Percentiles rank a stretch among this genome's conserved stretches.
Conservation (phyloP, 768 basidiomycete genomes). For the Russula sp. region DNA sequence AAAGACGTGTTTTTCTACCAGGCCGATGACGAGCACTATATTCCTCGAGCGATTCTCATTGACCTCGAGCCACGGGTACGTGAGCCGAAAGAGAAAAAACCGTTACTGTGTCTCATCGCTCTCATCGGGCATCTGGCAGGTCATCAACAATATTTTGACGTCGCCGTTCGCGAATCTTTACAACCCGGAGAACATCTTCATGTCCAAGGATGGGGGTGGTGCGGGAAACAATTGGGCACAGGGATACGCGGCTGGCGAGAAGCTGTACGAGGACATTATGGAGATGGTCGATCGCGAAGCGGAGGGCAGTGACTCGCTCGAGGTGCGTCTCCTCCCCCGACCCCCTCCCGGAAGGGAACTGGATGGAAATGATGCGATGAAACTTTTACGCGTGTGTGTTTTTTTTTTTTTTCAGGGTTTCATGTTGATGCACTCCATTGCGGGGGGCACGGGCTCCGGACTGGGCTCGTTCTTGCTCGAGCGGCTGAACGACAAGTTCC, state of each 20-base stretch:
- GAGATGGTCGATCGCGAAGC: conserved; percentile 99
- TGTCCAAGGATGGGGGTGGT: conserved; percentile 96
- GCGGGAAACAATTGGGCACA: conserved; percentile 99
- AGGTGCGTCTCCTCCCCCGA: conserved; percentile 46
- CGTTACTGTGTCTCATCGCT: background rate
- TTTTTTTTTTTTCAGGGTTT: conserved; percentile 68
- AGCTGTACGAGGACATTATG: conserved; percentile 92
- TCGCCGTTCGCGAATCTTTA: conserved; percentile 88
- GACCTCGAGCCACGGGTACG: conserved; percentile 93
- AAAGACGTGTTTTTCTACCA: conserved; percentile 99
- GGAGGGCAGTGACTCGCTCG: conserved; percentile 93
- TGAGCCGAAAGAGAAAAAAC: background rate
- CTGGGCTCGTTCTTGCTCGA: conserved; percentile 98
- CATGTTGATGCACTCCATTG: conserved; percentile 98
- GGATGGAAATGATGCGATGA: background rate
- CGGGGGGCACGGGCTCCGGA: conserved; percentile 97
- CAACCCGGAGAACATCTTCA: conserved; percentile 96
- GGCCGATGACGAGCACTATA: conserved; percentile 99
- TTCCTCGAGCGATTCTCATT: conserved; percentile 92
- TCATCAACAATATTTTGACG: conserved; percentile 90
- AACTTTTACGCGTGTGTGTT: background rate
- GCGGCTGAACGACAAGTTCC: conserved; percentile 94
- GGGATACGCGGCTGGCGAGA: conserved; percentile 86
- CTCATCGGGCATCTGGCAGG: conserved; percentile 41
- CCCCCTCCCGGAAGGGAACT: background rate